Evolutionary conservation across 257 asterid genomes (phyloP), one percentile per base, ranked within the genome.

Genomic region (Knoxia roxburghii): DNA sequence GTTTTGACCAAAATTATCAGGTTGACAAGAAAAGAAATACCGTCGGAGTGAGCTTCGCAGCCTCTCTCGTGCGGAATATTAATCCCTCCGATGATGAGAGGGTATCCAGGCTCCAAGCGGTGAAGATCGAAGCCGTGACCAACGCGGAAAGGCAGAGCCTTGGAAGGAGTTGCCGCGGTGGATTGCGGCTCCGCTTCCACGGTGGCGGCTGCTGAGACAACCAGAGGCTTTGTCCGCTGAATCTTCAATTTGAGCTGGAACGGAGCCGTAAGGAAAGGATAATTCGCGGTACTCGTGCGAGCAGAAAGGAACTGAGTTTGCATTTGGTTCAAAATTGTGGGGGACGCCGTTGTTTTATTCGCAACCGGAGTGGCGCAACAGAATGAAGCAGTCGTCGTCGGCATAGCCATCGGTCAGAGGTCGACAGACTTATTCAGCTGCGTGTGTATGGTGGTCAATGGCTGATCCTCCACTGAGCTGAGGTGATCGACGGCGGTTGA

Each of bases 51-150:
- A 85, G 97, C 96, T 77, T 88, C 96, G 75, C 97, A 90, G 60
- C 96, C 97, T 62, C 87, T 79, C 29, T 85, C 95, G 15, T 90
- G 97, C 60, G 96, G 96, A 67, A 90, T 85, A 77, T 75, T 58
- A 57, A 90, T 74, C 2, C 97, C 97, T 46, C 97, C 96, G 69
- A 90, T 84, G 49, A 91, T 88, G 72, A 91, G 87, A 15, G 96
- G 95, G 59, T 86, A 91, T 0, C 96, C 95, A 0, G 96, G 96
- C 74, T 91, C 98, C 68, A 91, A 82, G 46, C 98, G 81, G 73
- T 89, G 98, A 50, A 91, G 91, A 73, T 91, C 98, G 74, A 91
- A 91, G 52, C 98, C 98, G 63, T 91, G 98, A 51, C 98, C 98
- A 0, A 91, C 88, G 60, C 98, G 92, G 75, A 91, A 89, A 15